Evolutionary conservation across 768 basidiomycete genomes (phyloP).

Genomic region (Phanerochaete sordida): DNA sequence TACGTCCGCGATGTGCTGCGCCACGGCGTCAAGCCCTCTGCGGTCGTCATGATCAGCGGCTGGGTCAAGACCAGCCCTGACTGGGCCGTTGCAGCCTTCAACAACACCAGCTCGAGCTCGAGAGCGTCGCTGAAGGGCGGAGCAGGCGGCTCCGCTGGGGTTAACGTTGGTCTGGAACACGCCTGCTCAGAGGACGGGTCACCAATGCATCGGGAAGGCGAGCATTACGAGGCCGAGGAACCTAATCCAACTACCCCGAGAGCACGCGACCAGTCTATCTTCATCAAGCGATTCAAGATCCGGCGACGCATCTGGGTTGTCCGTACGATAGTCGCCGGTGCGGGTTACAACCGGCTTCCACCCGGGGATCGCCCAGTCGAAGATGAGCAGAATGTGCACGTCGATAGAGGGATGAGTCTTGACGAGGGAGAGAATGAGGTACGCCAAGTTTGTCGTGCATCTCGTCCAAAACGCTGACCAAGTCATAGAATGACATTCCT

Average conservation of each 20-base stretch:
- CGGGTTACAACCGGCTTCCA: not conserved
- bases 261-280: conserved; percentile 14
- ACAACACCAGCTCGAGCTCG: not conserved
- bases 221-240: not conserved
- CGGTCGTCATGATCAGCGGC: not conserved
- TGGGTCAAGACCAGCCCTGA: not conserved
- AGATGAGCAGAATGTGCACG: too few species aligned
- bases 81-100: not conserved
- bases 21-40: not conserved
- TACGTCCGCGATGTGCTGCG: not conserved
- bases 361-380: too few species aligned
- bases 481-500: not conserved
- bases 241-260: too few species aligned
- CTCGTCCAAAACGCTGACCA: too few species aligned
- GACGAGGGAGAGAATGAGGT: too few species aligned
- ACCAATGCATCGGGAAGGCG: not conserved
- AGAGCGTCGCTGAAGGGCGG: not conserved
- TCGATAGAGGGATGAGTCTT: too few species aligned
- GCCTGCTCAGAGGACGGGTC: not conserved
- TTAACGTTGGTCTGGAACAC: not conserved
- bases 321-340: not conserved
- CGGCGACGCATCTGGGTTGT: not conserved
- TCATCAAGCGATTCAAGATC: conserved; percentile 15
- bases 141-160: not conserved
- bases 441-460: too few species aligned